phyloP scores from a whole-genome alignment of 73 alveolate species.

The Paramecium caudatum region DNA sequence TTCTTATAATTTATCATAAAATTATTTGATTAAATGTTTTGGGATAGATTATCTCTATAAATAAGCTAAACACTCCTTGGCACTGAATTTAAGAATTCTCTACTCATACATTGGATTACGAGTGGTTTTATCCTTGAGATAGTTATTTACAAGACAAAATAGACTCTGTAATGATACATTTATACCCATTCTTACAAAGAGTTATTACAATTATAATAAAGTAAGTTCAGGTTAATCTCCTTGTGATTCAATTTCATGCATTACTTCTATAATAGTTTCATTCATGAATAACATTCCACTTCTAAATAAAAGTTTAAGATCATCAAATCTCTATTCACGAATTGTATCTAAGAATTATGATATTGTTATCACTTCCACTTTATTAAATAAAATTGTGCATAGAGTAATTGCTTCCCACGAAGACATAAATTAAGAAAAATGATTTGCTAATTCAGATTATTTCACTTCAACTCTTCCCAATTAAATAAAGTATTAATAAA shows the following conservation, averaged over 20 bases:
- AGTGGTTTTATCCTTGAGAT: background rate
- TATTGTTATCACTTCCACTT: background rate
- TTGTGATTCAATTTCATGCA: constrained; percentile 1
- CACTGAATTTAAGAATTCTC: background rate
- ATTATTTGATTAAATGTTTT: background rate
- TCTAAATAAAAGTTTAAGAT: constrained; percentile 14
- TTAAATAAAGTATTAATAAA: background rate
- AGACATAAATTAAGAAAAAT: constrained; percentile 16
- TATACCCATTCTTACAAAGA: constrained; percentile 25
- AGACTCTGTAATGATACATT: background rate
- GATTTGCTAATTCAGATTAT: background rate
- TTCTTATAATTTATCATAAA: constrained; percentile 51
- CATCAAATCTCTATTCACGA: background rate
- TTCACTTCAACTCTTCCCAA: constrained; percentile 6
- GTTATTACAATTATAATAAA: background rate
- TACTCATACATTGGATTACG: constrained; percentile 28
- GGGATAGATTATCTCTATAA: background rate
- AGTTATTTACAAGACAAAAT: constrained; percentile 12
- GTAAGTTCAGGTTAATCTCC: background rate
- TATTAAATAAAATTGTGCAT: background rate
- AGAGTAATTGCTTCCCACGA: constrained; percentile 31
- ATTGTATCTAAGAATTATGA: background rate
- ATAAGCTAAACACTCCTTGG: background rate
- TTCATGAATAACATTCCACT: constrained; percentile 14
- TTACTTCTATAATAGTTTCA: constrained; percentile 1